Conservation (phyloP, 2,329 filamentous ascomycete genomes). For the Aspergillus transmontanensis region DNA sequence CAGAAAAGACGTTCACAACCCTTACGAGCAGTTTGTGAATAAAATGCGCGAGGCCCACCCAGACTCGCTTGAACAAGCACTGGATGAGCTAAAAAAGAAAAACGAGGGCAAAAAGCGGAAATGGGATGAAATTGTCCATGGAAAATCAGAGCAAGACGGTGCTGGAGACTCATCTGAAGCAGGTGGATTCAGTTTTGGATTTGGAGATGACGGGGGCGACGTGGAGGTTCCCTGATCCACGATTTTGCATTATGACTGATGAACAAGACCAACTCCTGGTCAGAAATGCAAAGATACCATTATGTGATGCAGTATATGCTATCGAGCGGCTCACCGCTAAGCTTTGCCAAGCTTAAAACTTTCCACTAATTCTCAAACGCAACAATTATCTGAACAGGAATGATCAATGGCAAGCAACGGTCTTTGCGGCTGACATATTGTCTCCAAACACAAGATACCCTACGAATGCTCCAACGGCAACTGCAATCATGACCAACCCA, state of each 20-base stretch:
- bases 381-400: neutral
- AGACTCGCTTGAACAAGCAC: slow-evolving; percentile 65
- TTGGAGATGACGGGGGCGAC: slow-evolving; percentile 60
- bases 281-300: neutral
- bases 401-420: slow-evolving; percentile 82
- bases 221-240: slow-evolving; percentile 49
- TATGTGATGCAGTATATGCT: slow-evolving; percentile 3
- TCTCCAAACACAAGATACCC: slow-evolving; percentile 84
- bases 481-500: slow-evolving; percentile 93
- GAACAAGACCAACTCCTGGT: neutral
- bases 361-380: neutral
- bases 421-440: slow-evolving; percentile 71
- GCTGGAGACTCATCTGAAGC: slow-evolving; percentile 27
- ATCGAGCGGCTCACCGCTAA: neutral
- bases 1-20: slow-evolving; percentile 67
- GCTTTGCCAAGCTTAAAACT: neutral
- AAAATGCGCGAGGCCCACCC: slow-evolving; percentile 66
- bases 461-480: slow-evolving; percentile 83
- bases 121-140: slow-evolving; percentile 78
- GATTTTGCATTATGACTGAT: neutral
- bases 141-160: slow-evolving; percentile 43
- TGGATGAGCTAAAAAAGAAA: slow-evolving; percentile 66
- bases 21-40: slow-evolving; percentile 73
- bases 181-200: slow-evolving; percentile 65
- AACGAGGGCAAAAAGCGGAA: slow-evolving; percentile 71